Percentiles rank a stretch among this genome's conserved stretches.
These are phyloP conservation scores for Naganishia albida DNA, from an alignment of 1,284 basidiomycete species.

Conservation along the genomic window DNA sequence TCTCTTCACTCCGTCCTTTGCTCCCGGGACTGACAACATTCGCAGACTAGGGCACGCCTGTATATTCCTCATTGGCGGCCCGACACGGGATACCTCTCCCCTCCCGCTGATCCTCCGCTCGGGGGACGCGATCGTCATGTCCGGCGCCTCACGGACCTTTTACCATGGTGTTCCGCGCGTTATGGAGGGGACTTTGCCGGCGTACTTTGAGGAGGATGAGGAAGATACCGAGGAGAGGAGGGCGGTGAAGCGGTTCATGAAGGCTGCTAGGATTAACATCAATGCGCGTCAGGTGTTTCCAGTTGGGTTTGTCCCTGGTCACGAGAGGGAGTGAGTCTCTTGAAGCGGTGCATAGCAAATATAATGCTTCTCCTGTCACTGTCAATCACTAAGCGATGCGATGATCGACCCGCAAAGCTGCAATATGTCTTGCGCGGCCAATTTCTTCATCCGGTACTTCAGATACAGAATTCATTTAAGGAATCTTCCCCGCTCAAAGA, in stretches of 20 bases:
- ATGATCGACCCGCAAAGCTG: too few species aligned
- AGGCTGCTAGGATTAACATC: constrained; percentile 66
- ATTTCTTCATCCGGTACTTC: too few species aligned
- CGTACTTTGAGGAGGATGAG: constrained; percentile 57
- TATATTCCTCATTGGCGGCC: constrained; percentile 82
- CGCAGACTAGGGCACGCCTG: constrained; percentile 78
- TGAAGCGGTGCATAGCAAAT: too few species aligned
- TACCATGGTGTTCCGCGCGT: constrained; percentile 91
- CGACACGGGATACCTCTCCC: constrained; percentile 72
- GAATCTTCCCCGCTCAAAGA: too few species aligned
- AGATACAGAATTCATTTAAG: too few species aligned
- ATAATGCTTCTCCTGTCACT: too few species aligned
- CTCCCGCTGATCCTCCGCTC: constrained; percentile 77
- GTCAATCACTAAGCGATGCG: too few species aligned
- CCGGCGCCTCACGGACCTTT: constrained; percentile 74
- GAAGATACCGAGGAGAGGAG: constrained; percentile 40
- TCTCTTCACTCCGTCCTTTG: constrained; percentile 22
- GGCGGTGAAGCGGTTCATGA: constrained; percentile 62
- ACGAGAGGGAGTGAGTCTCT: neutral
- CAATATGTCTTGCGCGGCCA: too few species aligned
- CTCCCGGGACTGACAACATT: constrained; percentile 1
- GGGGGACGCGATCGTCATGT: constrained; percentile 89
- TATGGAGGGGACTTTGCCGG: constrained; percentile 72
- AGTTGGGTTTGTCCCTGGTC: constrained; percentile 39
- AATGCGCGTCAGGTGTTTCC: constrained; percentile 78